Conservation (phyloP, 257 asterid genomes). For the Gardenia jasminoides region DNA sequence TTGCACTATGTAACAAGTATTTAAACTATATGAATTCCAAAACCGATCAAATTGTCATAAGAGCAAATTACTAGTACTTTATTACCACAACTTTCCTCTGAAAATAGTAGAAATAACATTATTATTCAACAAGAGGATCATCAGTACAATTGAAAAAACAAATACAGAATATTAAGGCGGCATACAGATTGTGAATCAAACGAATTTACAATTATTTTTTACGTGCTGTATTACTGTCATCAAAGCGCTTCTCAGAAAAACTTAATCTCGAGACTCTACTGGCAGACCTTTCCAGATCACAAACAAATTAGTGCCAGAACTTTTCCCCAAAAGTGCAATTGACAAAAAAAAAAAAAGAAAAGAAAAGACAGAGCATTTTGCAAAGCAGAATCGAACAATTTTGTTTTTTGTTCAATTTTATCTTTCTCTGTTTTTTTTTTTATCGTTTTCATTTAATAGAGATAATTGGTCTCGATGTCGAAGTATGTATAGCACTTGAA, state of each 20-base stretch:
- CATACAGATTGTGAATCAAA: too few species aligned
- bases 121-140: neutral
- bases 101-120: neutral
- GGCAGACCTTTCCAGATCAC: neutral
- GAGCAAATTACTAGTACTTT: neutral
- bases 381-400: too few species aligned
- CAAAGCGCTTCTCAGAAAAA: neutral
- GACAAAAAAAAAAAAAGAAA: neutral
- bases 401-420: too few species aligned
- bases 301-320: neutral
- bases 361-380: too few species aligned
- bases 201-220: neutral
- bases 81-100: neutral
- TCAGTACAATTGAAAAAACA: neutral
- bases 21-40: neutral
- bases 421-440: too few species aligned
- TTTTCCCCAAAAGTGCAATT: neutral
- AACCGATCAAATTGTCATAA: neutral
- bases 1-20: neutral
- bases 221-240: neutral
- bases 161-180: neutral
- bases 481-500: neutral
- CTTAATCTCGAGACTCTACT: neutral
- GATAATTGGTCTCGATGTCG: neutral
- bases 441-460: too few species aligned